Percentiles rank a stretch among this genome's conserved stretches.
Conservation (phyloP, 2,329 filamentous ascomycete species). For the Botrytis fabae region DNA sequence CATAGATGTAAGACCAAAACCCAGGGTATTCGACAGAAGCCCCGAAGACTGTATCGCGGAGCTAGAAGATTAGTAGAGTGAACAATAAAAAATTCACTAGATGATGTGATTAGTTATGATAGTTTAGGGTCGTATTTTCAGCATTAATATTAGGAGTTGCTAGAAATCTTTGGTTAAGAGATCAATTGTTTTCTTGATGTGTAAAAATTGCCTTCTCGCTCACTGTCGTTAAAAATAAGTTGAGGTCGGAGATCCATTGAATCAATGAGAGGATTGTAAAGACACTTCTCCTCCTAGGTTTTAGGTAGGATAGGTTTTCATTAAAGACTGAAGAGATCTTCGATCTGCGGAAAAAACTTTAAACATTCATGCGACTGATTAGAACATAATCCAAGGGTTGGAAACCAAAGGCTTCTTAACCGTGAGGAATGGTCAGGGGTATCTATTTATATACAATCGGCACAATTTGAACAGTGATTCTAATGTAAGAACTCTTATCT, state of each 20-base stretch:
- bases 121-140: too few species aligned
- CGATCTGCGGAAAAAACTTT: background rate
- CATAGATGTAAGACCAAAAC: background rate
- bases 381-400: accelerated
- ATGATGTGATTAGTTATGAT: too few species aligned
- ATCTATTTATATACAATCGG: too few species aligned
- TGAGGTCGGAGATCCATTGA: background rate
- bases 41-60: accelerated
- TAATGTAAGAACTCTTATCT: background rate
- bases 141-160: too few species aligned
- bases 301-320: accelerated
- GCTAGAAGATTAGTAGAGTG: background rate
- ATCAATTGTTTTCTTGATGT: too few species aligned
- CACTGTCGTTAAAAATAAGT: accelerated
- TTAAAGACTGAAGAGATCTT: background rate
- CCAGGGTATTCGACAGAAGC: too few species aligned
- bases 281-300: accelerated
- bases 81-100: background rate
- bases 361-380: background rate
- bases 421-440: accelerated
- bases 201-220: too few species aligned
- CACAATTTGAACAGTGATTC: background rate
- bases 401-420: accelerated
- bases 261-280: background rate
- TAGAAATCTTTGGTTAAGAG: too few species aligned